phyloP scores from a whole-genome alignment of 352 stramenopile species.

The Plasmopara viticola region DNA sequence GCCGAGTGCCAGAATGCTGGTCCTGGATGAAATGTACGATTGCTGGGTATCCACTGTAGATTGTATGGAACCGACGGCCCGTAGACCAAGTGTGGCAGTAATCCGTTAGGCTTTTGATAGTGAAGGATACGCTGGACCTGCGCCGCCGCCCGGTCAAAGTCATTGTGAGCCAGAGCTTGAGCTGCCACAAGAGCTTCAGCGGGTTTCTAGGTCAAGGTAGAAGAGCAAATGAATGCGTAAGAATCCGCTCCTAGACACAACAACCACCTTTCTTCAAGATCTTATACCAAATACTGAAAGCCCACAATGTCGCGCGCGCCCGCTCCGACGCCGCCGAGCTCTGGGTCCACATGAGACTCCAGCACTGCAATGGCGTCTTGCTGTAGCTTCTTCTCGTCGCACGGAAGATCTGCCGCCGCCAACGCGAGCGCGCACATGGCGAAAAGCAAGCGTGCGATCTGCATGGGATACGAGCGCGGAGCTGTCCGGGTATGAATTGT shows the following conservation, averaged over 20 bases:
- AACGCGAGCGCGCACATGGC: slow-evolving; percentile 4
- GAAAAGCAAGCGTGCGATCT: slow-evolving; percentile 6
- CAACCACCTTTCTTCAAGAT: not conserved
- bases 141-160: slow-evolving; percentile 51
- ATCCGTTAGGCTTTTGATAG: slow-evolving; percentile 48
- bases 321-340: slow-evolving; percentile 61
- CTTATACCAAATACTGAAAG: slow-evolving; percentile 70
- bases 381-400: slow-evolving; percentile 46
- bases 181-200: slow-evolving; percentile 68
- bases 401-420: slow-evolving; percentile 13
- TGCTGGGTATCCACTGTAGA: slow-evolving; percentile 47
- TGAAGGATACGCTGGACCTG: slow-evolving; percentile 70
- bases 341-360: slow-evolving; percentile 45
- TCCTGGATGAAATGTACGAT: slow-evolving; percentile 74
- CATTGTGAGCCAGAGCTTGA: slow-evolving; percentile 70
- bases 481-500: no score
- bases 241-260: no score
- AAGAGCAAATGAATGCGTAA: slow-evolving; percentile 12
- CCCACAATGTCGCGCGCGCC: slow-evolving; percentile 40
- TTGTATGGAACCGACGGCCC: slow-evolving; percentile 52
- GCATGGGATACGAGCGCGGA: not conserved
- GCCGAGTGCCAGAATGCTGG: slow-evolving; percentile 55
- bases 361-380: slow-evolving; percentile 40
- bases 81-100: slow-evolving; percentile 71
- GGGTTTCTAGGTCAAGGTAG: slow-evolving; percentile 36